Evolutionary conservation across 2,329 filamentous ascomycete species (phyloP), one percentile per base, ranked within the genome.

Genomic region (Exophiala sp.): DNA sequence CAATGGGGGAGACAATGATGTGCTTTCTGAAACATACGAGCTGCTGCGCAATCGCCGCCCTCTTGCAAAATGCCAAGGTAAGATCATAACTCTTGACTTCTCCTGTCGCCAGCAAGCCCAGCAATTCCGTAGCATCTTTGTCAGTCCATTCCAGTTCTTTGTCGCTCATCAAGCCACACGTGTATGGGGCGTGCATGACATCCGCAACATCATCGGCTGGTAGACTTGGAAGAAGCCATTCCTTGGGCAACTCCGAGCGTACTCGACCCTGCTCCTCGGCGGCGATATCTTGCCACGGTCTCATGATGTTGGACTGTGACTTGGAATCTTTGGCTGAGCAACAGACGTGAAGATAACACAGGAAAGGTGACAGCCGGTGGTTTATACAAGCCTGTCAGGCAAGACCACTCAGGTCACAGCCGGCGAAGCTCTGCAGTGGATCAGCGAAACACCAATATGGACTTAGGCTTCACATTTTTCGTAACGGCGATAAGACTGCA

Each of bases 41-140:
- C 59, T 71, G 69, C 16, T 71, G 68, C 6, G 66, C 60, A 2
- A 71, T 61, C 0, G 67, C 65, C 29, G 69, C 67, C 53, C 68
- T 62, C 64, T 79, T 79, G 63, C 74, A 77, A 58, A 78, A 83
- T 0, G 77, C 79, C 10, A 62, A 67, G 1, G 71, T 67, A 1
- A 80, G 75, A 10, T 77, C 70, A 1, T 64, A 64, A 23, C 71
- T 66, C 7, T 62, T 41, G 19, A 43, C 29, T 37, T 48, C 27
- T 11, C 47, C 41, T 2, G 21, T 43, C 5, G 23, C 38, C 16
- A 48, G 38, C 46, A 18, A 29, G 22, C 11, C 18, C 18, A 48
- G 7, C 3, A 48, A 21, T 10, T 32, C 39, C n/a, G 46, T 48
- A 2, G 46, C 46, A n/a, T 38, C 34, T 2, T 19, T 24, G 3